Evolutionary conservation across 2,329 filamentous ascomycete species (phyloP), one percentile per base, ranked within the genome.

Genomic region (Xylaria arbuscula): DNA sequence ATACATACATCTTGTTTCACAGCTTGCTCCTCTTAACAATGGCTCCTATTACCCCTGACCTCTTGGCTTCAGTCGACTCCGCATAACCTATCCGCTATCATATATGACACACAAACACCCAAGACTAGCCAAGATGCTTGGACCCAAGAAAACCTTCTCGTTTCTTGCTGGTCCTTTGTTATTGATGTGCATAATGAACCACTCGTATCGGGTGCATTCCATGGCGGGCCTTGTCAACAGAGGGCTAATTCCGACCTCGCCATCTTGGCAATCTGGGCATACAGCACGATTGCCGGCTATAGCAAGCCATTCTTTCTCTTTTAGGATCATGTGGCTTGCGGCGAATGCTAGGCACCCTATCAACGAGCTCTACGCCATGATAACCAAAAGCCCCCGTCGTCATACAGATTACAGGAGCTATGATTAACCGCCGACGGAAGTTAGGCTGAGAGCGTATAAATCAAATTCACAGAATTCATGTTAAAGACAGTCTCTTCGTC

Each of bases 311-410:
- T 40, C 24, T 60, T 54, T 55, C 48, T 55, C 55, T 36, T 65
- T 60, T 42, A 36, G 54, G 58, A 56, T 62, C 54, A 68, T 55
- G 68, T 70, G 65, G 68, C 65, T 68, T 65, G 64, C 62, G 47
- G 48, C 53, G 50, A 42, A 28, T 53, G 10, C 24, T 51, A 58
- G 36, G 58, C 42, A 32, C 17, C 22, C 57, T 65, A 55, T 59
- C 64, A 62, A 28, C 34, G 56, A 55, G 32, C 55, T 36, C 24
- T 40, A 61, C 40, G 45, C 56, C 50, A 50, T 22, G 57, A 69
- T 53, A 66, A 60, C 36, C 32, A 45, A 61, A 62, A 61, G 4
- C 66, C 45, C 42, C 36, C 17, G 51, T 57, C 19, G 40, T 28
- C 40, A 50, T 34, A 59, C 34, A 24, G 22, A 53, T 38, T 5